Base-by-base conservation (phyloP, 2,329 filamentous ascomycete genomes). In the Trichophyton verrucosum region DNA sequence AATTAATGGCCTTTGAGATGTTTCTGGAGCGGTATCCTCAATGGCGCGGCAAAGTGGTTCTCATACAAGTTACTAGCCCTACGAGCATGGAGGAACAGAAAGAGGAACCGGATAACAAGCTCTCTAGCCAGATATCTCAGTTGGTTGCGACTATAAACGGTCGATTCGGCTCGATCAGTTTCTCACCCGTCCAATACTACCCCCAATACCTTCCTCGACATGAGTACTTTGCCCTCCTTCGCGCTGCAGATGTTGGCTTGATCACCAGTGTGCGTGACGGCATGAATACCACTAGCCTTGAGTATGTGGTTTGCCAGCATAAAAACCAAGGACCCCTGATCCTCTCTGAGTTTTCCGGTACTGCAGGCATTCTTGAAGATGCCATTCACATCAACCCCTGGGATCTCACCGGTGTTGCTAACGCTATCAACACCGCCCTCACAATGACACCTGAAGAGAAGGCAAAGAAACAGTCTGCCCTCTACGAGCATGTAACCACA, bases 361-460 rank as follows among this genome's bases (percentile, higher is more conserved):
- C 92, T 0, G 91, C 92, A 36, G 89, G 89, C 60, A 94, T 86
- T 61, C 81, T 97, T 42, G 83, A 83, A 64, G 87, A 88, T 69
- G 92, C 92, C 36, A 91, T 96, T 64, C 90, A 95, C 74, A 96
- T 97, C 78, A 97, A 97, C 75, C 92, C 92, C 1, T 97, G 91
- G 90, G 91, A 96, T 71, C 81, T 92, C 60, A 84, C 82, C 27
- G 89, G 88, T 40, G 91, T 96, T 13, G 91, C 91, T 3, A 83
- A 86, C 59, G 85, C 90, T 65, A 91, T 97, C 71, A 83, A 95
- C 69, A 77, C 84, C 59, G 92, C 91, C 3, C 80, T 97, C 62
- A 86, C 82, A 27, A 92, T 95, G 88, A 77, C 84, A 0, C 73
- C 80, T 1, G 81, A 84, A 8, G 80, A 85, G 66, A 87, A 87